Percentiles rank a stretch among this genome's conserved stretches.
Evolutionary conservation across 306 rosid species (phyloP).

Genomic region (Amphicarpaea edgeworthii): DNA sequence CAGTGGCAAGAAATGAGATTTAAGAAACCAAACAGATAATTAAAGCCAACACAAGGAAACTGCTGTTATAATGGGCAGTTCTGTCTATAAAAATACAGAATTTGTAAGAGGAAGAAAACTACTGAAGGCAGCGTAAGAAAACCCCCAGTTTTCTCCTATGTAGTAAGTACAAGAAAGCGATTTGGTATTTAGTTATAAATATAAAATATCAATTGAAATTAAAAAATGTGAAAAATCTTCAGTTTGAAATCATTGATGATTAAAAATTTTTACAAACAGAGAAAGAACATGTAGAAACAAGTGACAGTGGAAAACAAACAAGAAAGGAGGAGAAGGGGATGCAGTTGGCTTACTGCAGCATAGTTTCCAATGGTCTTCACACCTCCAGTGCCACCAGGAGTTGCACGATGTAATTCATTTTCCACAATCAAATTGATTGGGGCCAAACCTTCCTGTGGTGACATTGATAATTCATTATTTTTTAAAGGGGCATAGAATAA

Average conservation of each 20-base stretch:
- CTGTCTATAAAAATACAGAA: constrained; percentile 1
- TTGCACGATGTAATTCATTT: constrained; percentile 92
- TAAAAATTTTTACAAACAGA: constrained; percentile 16
- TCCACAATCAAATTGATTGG: constrained; percentile 91
- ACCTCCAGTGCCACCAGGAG: constrained; percentile 99
- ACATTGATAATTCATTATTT: constrained; percentile 25
- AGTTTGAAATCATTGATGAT: constrained; percentile 13
- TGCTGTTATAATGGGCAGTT: background rate
- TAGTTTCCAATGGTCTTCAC: constrained; percentile 98
- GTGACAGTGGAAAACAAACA: constrained; percentile 23
- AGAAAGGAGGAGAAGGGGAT: constrained; percentile 28
- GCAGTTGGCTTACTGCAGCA: constrained; percentile 81
- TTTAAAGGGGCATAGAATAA: constrained; percentile 16
- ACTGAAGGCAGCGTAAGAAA: constrained; percentile 24
- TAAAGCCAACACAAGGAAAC: constrained; percentile 10
- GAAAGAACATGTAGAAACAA: constrained; percentile 41
- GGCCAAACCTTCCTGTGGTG: constrained; percentile 89
- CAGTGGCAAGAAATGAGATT: constrained; percentile 26
- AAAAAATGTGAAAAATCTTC: constrained; percentile 4
- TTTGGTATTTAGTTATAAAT: constrained; percentile 3
- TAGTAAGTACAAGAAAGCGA: constrained; percentile 24
- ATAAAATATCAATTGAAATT: constrained; percentile 24
- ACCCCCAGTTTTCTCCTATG: constrained; percentile 3
- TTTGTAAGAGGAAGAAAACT: constrained; percentile 25
- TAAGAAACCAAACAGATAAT: constrained; percentile 38